Percentiles rank a stretch among this genome's conserved stretches.
Evolutionary conservation across 148 eudicot genomes (phyloP).

Genomic region (Polygonum aviculare): DNA sequence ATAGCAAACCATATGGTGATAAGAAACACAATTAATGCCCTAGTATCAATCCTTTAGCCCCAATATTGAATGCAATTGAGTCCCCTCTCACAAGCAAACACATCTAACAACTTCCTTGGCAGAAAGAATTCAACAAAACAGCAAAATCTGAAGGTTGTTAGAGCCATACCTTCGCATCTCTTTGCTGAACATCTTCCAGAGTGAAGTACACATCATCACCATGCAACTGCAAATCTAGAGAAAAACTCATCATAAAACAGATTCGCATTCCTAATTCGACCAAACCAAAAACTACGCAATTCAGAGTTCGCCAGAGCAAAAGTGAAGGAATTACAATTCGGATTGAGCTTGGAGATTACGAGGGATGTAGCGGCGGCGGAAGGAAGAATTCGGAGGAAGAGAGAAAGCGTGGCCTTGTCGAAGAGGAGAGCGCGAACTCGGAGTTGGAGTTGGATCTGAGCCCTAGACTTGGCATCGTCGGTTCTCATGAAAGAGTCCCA

Average conservation of each 20-base stretch:
- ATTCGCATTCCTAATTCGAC: not conserved
- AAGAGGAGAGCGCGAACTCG: conserved; percentile 92
- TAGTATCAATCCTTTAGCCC: not conserved
- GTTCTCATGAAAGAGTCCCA: conserved; percentile 72
- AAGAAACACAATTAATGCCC: not conserved
- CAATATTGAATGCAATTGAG: not conserved
- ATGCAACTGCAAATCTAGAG: conserved; percentile 83
- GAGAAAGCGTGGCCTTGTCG: conserved; percentile 65
- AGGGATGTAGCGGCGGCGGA: conserved; percentile 15
- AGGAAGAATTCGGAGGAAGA: conserved; percentile 28
- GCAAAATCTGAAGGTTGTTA: not conserved
- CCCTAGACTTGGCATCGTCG: conserved; percentile 37
- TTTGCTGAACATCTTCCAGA: conserved; percentile 50
- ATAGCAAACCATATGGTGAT: not conserved
- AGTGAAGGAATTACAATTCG: conserved; percentile 34
- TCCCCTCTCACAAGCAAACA: not conserved
- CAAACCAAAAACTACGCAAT: not conserved
- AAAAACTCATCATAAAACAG: not conserved
- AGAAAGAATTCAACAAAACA: not conserved
- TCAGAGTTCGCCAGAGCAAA: not conserved
- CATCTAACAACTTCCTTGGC: not conserved
- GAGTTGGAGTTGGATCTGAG: conserved; percentile 65
- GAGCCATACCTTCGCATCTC: conserved; percentile 44
- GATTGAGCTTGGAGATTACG: conserved; percentile 40
- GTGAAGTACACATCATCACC: conserved; percentile 95